These are phyloP conservation scores for Hypoxylon crocopeplum DNA, from an alignment of 495 filamentous ascomycete species.

Conservation along the genomic window DNA sequence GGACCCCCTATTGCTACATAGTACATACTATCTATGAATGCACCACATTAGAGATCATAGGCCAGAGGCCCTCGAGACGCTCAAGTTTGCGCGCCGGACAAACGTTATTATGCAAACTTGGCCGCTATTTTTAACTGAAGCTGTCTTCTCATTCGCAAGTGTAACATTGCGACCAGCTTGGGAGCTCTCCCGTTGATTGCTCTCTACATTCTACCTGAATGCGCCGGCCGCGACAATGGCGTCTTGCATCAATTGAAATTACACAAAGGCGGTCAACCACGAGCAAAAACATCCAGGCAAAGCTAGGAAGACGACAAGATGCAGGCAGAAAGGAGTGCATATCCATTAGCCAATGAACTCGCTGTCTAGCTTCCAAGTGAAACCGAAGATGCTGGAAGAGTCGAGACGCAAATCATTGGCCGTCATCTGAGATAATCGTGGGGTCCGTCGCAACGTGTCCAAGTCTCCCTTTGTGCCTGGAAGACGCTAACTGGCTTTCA, in stretches of 20 bases:
- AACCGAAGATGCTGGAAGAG: conserved; percentile 45
- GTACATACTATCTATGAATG: too few relatives aligned
- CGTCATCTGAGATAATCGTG: conserved; percentile 25
- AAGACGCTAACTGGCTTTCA: neutral
- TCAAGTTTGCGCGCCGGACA: conserved; percentile 18
- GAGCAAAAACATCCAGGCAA: conserved; percentile 15
- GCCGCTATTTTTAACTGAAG: neutral
- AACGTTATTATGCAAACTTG: conserved; percentile 8
- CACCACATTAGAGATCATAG: too few relatives aligned
- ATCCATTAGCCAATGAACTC: conserved; percentile 34
- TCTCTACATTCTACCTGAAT: conserved; percentile 2
- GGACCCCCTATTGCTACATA: conserved; percentile 7
- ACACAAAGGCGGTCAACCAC: conserved; percentile 37
- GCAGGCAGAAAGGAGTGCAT: conserved; percentile 42
- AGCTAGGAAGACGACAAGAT: conserved; percentile 24
- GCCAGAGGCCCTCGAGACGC: conserved; percentile 6
- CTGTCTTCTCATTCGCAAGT: conserved; percentile 6
- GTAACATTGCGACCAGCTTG: conserved; percentile 10
- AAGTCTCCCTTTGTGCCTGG: conserved; percentile 36
- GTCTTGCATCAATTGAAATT: conserved; percentile 34
- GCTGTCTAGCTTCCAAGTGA: conserved; percentile 28
- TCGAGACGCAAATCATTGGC: conserved; percentile 35
- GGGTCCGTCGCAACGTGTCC: conserved; percentile 44
- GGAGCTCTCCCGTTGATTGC: neutral
- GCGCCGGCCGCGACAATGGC: conserved; percentile 23